Base-by-base conservation (phyloP, 208 protist species). In the Leishmania tropica region DNA sequence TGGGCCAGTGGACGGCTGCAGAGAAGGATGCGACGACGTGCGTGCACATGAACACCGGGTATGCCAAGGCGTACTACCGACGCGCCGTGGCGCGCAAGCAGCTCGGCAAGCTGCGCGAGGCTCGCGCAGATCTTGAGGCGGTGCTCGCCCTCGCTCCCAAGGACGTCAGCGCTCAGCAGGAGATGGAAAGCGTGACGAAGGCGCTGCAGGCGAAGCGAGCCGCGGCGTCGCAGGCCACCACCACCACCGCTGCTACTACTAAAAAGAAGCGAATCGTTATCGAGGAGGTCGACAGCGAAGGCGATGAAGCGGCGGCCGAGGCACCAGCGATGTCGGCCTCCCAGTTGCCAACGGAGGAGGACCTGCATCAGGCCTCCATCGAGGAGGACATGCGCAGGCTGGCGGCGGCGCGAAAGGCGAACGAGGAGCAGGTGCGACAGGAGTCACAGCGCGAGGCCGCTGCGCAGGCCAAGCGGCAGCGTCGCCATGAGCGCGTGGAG, bases 41-140 rank as follows among this genome's bases (percentile, higher is more conserved):
- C 72, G 73, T 97, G 64, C 88, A 93, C 71, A 84, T 96, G 87
- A 95, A 96, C 78, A 87, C 86, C n/a, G 87, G 84, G 28, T 97
- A 97, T 75, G 85, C 92, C 13, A 98, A 98, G 86, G 96, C 86
- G 2, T 97, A 96, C 81, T 98, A 92, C 80, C 90, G 96, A 54
- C 90, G 96, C 37, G 96, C 94, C 37, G 80, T 97, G 56, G 93
- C 96, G 21, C 88, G 96, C 76, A 97, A 96, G 64, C 87, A 93
- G 67, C 86, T 96, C 47, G 84, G 86, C n/a, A 96, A 97, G 65
- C 77, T 97, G 56, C 92, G 89, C 81, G 96, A 94, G n/a, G 92
- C 96, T 1, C 88, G 94, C n/a, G 58, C 87, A 4, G 96, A 98
- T 80, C 79, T 97, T 56, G 94, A 97, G 81, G 87, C 94, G 3